phyloP scores from a whole-genome alignment of 495 filamentous ascomycete genomes.

The Talaromyces nanjingensis region DNA sequence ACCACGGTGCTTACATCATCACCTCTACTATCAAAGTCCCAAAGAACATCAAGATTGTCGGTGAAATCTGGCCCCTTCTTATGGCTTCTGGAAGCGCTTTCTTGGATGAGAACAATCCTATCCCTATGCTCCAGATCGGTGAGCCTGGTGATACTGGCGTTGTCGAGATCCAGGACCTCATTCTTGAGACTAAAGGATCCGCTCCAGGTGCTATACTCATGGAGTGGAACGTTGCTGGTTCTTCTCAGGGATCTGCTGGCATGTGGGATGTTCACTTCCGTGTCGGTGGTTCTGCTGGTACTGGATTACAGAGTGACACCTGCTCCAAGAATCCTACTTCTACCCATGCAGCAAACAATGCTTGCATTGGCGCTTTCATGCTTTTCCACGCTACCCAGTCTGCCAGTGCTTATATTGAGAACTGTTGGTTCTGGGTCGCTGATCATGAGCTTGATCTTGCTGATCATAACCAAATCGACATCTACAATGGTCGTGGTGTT shows the following conservation, averaged over 20 bases:
- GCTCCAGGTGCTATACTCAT: slow-evolving; percentile 82
- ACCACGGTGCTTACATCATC: slow-evolving; percentile 69
- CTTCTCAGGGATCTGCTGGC: slow-evolving; percentile 60
- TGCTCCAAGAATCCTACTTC: slow-evolving; percentile 65
- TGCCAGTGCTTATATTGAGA: slow-evolving; percentile 76
- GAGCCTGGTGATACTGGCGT: slow-evolving; percentile 60
- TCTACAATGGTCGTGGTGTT: slow-evolving; percentile 86
- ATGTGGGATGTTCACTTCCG: slow-evolving; percentile 95
- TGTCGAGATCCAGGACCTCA: slow-evolving; percentile 70
- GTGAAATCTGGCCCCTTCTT: slow-evolving; percentile 85
- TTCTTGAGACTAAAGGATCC: slow-evolving; percentile 38
- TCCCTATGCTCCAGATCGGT: slow-evolving; percentile 66
- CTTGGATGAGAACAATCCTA: slow-evolving; percentile 61
- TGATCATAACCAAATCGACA: slow-evolving; percentile 76
- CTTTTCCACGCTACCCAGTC: slow-evolving; percentile 69
- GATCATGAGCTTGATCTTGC: slow-evolving; percentile 83
- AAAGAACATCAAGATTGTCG: slow-evolving; percentile 69
- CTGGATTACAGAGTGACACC: slow-evolving; percentile 65
- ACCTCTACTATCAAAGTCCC: slow-evolving; percentile 80
- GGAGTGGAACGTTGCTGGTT: slow-evolving; percentile 78
- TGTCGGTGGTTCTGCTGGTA: slow-evolving; percentile 73
- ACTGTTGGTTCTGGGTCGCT: slow-evolving; percentile 92
- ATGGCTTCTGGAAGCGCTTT: slow-evolving; percentile 74
- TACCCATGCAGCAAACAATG: slow-evolving; percentile 37
- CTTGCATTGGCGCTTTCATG: slow-evolving; percentile 74